Percentiles rank a stretch among this genome's conserved stretches.
Evolutionary conservation across 164 flowering plant genomes (phyloP).

Genomic region (Annona cherimola): DNA sequence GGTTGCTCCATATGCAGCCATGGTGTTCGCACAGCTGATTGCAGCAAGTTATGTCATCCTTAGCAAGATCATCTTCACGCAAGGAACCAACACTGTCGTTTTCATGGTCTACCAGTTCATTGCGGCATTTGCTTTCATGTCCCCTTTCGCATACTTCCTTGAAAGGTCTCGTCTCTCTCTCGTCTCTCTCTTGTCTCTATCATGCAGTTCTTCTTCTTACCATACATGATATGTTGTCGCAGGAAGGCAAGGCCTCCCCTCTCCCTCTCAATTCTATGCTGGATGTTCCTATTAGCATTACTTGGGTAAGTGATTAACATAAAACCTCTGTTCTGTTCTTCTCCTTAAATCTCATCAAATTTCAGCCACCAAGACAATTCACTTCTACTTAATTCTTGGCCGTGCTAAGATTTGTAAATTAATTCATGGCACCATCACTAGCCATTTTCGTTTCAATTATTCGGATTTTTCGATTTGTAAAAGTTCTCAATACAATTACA

Average conservation of each 20-base stretch:
- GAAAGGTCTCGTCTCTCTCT: slow-evolving; percentile 12
- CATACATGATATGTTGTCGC: not conserved
- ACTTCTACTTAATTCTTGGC: no score
- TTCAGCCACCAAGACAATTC: no score
- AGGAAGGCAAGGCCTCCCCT: slow-evolving; percentile 15
- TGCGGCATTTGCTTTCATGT: slow-evolving; percentile 13
- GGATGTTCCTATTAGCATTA: slow-evolving; percentile 15
- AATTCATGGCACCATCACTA: no score
- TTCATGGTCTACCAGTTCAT: slow-evolving; percentile 14
- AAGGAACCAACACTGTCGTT: slow-evolving; percentile 12
- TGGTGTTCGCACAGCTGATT: slow-evolving; percentile 7
- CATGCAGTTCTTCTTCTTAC: slow-evolving; percentile 1
- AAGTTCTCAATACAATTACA: no score
- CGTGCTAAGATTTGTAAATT: no score
- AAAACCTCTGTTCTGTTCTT: no score
- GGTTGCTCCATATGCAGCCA: slow-evolving; percentile 5
- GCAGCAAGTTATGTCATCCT: slow-evolving; percentile 12
- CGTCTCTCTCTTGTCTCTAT: not conserved
- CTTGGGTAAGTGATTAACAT: slow-evolving; percentile 7
- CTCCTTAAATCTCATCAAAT: no score
- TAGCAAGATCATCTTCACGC: slow-evolving; percentile 10
- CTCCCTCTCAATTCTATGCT: slow-evolving; percentile 7
- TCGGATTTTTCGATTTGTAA: no score
- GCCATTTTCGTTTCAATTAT: no score
- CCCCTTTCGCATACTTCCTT: slow-evolving; percentile 14